Percentiles rank a stretch among this genome's conserved stretches.
Evolutionary conservation across 2,329 filamentous ascomycete species (phyloP).

Genomic region (Elsinoe batatas): DNA sequence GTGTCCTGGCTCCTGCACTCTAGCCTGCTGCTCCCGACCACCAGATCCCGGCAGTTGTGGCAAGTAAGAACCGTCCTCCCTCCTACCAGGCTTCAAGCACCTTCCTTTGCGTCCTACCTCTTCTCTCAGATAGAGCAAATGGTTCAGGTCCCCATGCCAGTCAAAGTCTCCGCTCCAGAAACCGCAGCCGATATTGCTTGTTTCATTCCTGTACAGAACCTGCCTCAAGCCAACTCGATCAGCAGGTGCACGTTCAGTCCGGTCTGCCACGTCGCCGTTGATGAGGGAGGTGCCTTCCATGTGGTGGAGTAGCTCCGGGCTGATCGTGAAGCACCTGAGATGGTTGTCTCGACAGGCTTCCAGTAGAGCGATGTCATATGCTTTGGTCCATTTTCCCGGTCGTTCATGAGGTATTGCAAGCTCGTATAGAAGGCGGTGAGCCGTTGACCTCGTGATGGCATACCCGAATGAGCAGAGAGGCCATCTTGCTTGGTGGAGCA

Average conservation of each 20-base stretch:
- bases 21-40: neutral
- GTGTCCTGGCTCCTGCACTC: neutral
- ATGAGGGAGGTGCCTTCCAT: conserved; percentile 29
- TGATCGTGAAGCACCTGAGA: conserved; percentile 28
- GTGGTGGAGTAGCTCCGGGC: conserved; percentile 33
- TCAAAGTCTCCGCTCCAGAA: conserved; percentile 33
- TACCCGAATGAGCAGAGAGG: conserved; percentile 37
- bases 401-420: conserved; percentile 30
- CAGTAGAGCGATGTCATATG: conserved; percentile 32
- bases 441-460: conserved; percentile 31
- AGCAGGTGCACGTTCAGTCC: conserved; percentile 21
- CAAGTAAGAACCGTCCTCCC: conserved; percentile 7
- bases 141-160: conserved; percentile 25
- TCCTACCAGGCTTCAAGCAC: conserved; percentile 24
- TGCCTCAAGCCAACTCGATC: conserved; percentile 22
- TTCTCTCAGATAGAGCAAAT: conserved; percentile 28
- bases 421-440: conserved; percentile 25
- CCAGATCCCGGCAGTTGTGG: neutral
- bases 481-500: conserved; percentile 33
- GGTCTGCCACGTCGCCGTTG: conserved; percentile 28
- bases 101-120: conserved; percentile 30
- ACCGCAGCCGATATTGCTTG: conserved; percentile 29
- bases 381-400: conserved; percentile 22
- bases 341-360: conserved; percentile 28
- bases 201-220: conserved; percentile 19